A percentile compares a stretch with the other conserved stretches of the same genome.
phyloP scores from a whole-genome alignment of 176 grass and related monocot genomes.

The Rhynchospora tenuis region DNA sequence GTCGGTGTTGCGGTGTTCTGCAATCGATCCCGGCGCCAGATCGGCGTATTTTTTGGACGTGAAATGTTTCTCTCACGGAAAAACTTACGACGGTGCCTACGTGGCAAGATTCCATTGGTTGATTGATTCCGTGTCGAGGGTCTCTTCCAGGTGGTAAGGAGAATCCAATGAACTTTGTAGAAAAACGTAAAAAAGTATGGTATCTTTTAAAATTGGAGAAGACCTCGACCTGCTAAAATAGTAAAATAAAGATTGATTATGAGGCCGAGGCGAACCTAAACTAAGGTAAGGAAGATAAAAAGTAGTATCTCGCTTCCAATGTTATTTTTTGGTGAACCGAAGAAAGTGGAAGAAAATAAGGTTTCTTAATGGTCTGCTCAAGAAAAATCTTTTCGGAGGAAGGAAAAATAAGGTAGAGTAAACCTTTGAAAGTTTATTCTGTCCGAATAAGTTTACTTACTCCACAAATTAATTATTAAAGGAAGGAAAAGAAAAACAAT shows the following conservation, averaged over 20 bases:
- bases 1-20: background rate
- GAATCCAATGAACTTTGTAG: no score
- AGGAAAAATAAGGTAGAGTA: no score
- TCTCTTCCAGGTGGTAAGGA: no score
- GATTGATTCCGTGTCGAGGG: background rate
- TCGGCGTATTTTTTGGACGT: background rate
- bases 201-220: no score
- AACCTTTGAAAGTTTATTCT: no score
- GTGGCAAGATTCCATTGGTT: background rate
- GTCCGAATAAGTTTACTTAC: no score
- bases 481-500: no score
- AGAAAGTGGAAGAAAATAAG: no score
- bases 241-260: background rate
- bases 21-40: background rate
- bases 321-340: no score
- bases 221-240: slow-evolving; percentile 13
- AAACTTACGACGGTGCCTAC: background rate
- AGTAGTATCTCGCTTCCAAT: background rate
- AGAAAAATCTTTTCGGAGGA: no score
- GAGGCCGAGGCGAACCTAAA: background rate
- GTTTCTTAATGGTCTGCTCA: no score
- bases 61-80: background rate
- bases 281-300: background rate
- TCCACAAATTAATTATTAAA: no score
- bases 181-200: background rate